These are phyloP conservation scores for Fraxinus pennsylvanica DNA, from an alignment of 257 asterid species.

Conservation along the genomic window DNA sequence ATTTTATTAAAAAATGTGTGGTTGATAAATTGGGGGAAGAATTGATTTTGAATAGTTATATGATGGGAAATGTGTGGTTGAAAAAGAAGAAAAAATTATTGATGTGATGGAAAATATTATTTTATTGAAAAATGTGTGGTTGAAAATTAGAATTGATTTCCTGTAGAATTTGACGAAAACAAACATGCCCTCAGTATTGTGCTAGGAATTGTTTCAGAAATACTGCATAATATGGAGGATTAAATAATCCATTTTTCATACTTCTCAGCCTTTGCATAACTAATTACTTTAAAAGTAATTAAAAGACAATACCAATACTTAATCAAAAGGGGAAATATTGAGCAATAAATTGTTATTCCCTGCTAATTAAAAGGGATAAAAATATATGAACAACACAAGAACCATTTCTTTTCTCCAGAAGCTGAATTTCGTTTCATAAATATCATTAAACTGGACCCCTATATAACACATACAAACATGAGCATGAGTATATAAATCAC, in stretches of 20 bases:
- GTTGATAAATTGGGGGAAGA: no score
- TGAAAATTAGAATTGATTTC: no score
- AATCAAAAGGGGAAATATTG: background rate
- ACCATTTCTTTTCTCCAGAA: background rate
- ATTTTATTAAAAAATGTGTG: no score
- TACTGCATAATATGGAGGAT: background rate
- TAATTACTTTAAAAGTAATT: background rate
- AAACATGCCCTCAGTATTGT: no score
- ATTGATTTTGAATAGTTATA: no score
- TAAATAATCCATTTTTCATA: background rate
- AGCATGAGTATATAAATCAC: background rate
- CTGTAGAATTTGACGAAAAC: no score
- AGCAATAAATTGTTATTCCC: conserved; percentile 2
- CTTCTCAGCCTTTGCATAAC: background rate
- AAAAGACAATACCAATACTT: background rate
- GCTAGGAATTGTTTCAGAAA: background rate
- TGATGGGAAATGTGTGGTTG: no score
- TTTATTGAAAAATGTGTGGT: no score
- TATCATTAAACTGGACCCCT: background rate
- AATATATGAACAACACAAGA: background rate
- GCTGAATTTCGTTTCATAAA: conserved; percentile 17
- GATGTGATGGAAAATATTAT: no score
- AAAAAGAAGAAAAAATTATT: no score
- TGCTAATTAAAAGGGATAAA: background rate
- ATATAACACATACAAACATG: background rate